These are phyloP conservation scores for Leptographium procerum DNA, from an alignment of 2,329 filamentous ascomycete species.

Conservation along the genomic window DNA sequence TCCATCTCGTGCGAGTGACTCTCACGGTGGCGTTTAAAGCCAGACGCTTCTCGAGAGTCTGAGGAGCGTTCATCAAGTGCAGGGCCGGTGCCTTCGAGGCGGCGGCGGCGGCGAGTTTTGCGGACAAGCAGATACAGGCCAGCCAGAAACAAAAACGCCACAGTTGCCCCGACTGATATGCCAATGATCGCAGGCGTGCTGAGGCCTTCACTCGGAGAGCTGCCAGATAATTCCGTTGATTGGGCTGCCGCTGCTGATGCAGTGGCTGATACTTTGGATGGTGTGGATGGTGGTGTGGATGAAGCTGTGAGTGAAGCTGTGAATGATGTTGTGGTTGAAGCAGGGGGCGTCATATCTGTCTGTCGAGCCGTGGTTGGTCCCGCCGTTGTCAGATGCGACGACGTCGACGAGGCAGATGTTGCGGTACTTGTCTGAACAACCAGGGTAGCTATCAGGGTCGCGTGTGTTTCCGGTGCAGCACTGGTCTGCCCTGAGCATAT, in stretches of 20 bases:
- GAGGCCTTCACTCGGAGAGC: not conserved
- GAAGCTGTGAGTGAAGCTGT: not conserved
- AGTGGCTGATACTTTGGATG: not conserved
- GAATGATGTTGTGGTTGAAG: not conserved
- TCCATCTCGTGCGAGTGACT: not conserved
- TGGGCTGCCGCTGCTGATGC: not conserved
- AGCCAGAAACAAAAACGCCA: conserved; percentile 35
- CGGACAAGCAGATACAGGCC: conserved; percentile 30
- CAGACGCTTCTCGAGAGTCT: not conserved
- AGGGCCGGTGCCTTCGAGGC: not conserved
- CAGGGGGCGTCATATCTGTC: conserved; percentile 9
- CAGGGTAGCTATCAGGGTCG: conserved; percentile 46
- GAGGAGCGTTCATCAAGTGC: too few species aligned
- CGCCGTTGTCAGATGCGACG: too few species aligned
- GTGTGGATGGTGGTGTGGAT: not conserved
- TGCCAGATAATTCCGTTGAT: not conserved
- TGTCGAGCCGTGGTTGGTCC: conserved; percentile 27
- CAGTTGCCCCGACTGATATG: conserved; percentile 43
- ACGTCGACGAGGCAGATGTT: not conserved
- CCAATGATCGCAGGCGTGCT: conserved; percentile 23
- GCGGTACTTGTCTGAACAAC: conserved; percentile 19
- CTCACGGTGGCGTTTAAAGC: not conserved
- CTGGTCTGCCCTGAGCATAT: conserved; percentile 44
- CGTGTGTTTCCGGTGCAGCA: conserved; percentile 46
- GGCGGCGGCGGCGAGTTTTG: conserved; percentile 18